Evolutionary conservation across 148 eudicot species (phyloP).

Genomic region (Heliosperma pusillum): DNA sequence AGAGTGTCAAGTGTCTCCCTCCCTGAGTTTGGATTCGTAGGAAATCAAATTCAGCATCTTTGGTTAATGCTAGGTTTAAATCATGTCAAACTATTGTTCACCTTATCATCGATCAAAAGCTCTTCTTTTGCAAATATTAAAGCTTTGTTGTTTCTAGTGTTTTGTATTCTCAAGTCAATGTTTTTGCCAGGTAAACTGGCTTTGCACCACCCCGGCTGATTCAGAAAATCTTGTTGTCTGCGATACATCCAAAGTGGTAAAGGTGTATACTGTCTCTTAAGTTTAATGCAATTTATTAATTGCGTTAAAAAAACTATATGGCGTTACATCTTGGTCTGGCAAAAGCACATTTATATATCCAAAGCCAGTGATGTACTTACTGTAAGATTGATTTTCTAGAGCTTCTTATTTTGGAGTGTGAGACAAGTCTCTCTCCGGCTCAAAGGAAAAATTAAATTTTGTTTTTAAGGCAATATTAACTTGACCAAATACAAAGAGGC

Average conservation of each 20-base stretch:
- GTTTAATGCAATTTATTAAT: background rate
- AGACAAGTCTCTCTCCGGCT: background rate
- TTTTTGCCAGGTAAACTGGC: slow-evolving; percentile 80
- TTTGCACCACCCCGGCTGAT: slow-evolving; percentile 87
- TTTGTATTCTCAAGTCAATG: background rate
- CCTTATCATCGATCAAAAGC: too few species aligned
- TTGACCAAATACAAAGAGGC: background rate
- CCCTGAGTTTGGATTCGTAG: too few species aligned
- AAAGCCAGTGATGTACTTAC: background rate
- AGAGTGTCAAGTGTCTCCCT: too few species aligned
- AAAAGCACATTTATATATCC: background rate
- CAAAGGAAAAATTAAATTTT: background rate
- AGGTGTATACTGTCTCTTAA: slow-evolving; percentile 70
- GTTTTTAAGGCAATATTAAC: background rate
- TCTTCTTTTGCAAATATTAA: too few species aligned
- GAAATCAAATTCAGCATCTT: too few species aligned
- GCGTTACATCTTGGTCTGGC: background rate
- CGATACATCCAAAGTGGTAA: slow-evolving; percentile 90
- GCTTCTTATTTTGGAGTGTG: background rate
- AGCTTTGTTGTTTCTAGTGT: background rate
- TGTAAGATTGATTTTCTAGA: background rate
- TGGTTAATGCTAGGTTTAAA: too few species aligned
- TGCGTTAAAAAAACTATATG: background rate
- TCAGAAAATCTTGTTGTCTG: slow-evolving; percentile 88
- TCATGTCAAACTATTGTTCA: too few species aligned